Evolutionary conservation across 306 rosid genomes (phyloP).

Genomic region (Corylus americana): DNA sequence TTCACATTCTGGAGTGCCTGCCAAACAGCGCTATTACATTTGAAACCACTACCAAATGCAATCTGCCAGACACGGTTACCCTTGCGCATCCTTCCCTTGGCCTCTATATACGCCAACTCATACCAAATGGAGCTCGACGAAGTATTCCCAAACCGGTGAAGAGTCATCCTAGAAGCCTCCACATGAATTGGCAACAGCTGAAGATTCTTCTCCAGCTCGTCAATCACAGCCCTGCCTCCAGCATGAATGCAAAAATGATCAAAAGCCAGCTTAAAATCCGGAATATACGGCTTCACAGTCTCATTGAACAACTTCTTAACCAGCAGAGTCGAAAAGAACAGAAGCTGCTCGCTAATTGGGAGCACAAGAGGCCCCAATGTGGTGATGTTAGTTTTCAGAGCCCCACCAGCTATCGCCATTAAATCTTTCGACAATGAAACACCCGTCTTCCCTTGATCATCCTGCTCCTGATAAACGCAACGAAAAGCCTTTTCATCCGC

Average conservation of each 20-base stretch:
- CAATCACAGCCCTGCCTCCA: conserved; percentile 80
- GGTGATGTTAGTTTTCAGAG: conserved; percentile 71
- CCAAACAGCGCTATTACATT: conserved; percentile 83
- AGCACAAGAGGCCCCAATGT: conserved; percentile 77
- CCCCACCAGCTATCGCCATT: conserved; percentile 80
- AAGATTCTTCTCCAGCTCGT: conserved; percentile 79
- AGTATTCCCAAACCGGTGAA: conserved; percentile 79
- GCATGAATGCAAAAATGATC: conserved; percentile 87
- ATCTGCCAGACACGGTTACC: conserved; percentile 83
- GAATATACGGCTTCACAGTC: conserved; percentile 66
- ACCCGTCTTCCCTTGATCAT: conserved; percentile 66
- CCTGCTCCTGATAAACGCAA: conserved; percentile 76
- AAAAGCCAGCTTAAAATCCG: conserved; percentile 74
- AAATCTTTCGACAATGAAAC: conserved; percentile 74
- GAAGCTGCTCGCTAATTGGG: conserved; percentile 79
- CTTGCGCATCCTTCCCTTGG: conserved; percentile 65
- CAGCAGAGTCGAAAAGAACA: conserved; percentile 55
- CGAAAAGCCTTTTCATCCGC: conserved; percentile 73
- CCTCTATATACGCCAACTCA: conserved; percentile 70
- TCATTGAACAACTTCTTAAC: conserved; percentile 56
- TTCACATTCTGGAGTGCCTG: conserved; percentile 63
- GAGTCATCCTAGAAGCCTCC: conserved; percentile 85
- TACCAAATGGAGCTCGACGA: conserved; percentile 87
- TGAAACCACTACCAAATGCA: conserved; percentile 86
- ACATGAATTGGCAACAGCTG: conserved; percentile 62